Base-by-base conservation (phyloP, 352 stramenopile genomes). In the Phytopythium chamaehyphon region DNA sequence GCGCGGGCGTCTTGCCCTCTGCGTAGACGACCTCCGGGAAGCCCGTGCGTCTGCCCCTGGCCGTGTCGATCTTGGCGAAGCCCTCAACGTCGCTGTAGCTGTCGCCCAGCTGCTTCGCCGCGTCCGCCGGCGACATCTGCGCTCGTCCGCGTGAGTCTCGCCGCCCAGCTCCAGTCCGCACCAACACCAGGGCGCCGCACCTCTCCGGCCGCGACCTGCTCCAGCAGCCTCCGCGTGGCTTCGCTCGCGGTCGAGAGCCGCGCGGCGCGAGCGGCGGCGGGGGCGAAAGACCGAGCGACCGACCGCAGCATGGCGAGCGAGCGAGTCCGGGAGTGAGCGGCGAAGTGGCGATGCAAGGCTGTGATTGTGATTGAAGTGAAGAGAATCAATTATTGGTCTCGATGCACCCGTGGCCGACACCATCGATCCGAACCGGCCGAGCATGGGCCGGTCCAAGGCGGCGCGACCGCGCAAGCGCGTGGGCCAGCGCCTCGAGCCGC, bases 21-120 rank as follows among this genome's bases (percentile, higher is more conserved):
- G 75, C 89, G 71, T 98, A 98, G 24, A 98, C 82, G 36, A 96
- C 94, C 51, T 98, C 94, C 0, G 95, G 95, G 59, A 98, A 98
- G 10, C 93, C 94, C 16, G 90, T 96, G n/a, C 95, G 84, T 37
- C 60, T 71, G 6, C 83, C 73, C 14, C 95, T 74, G 16, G 82
- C 77, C 40, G 90, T 95, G 66, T 98, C 95, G 24, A 98, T 88
- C 67, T 91, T 91, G 38, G 78, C 81, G 31, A 73, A 89, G 6
- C 64, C 46, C 2, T 66, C 76, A 10, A 89, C 61, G 22, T 66
- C 57, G 44, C 87, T 62, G 35, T 91, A 91, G 46, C 76, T 67
- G 28, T 59, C 6, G 51, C 31, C 24, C 52, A 71, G 4, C 15
- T 69, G 66, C 40, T 38, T 49, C 0, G 48, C 58, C 0, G 70